Evolutionary conservation across 2,329 filamentous ascomycete genomes (phyloP).

Genomic region (Cercospora nicotianae): DNA sequence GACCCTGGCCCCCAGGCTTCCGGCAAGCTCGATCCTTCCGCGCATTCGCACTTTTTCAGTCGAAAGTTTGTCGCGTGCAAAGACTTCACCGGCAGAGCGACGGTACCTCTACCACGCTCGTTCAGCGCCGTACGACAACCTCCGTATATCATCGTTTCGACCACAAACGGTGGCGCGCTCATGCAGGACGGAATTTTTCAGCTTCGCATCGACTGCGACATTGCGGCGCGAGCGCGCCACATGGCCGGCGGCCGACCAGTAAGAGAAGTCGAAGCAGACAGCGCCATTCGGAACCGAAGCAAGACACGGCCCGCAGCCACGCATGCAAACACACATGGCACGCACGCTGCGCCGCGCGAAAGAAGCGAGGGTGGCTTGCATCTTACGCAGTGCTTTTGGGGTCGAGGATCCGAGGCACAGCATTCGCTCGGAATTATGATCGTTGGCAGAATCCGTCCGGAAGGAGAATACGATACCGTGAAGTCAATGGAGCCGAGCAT

Average conservation of each 20-base stretch:
- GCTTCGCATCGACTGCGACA: neutral
- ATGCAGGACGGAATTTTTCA: neutral
- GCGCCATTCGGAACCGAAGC: constrained; percentile 11
- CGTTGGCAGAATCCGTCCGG: neutral
- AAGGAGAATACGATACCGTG: neutral
- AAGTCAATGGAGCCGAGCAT: neutral
- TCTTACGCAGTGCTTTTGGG: neutral
- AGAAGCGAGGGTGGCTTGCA: constrained; percentile 3
- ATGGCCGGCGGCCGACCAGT: neutral
- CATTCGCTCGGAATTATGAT: neutral
- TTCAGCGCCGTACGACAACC: neutral
- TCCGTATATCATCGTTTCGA: neutral
- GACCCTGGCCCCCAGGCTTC: neutral
- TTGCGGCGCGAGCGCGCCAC: neutral
- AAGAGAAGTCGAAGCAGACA: neutral
- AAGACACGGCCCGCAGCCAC: constrained; percentile 4
- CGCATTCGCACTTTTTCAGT: neutral
- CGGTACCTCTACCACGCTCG: neutral
- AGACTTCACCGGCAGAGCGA: neutral
- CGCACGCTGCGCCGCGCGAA: constrained; percentile 6
- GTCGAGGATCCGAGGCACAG: constrained; percentile 1
- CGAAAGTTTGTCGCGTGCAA: neutral
- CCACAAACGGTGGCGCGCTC: neutral
- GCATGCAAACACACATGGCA: constrained; percentile 5
- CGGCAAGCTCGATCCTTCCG: constrained; percentile 5